A percentile compares a stretch with the other conserved stretches of the same genome.
Conservation (phyloP, 805 yeast genomes). For the Monosporozyma servazzii region DNA sequence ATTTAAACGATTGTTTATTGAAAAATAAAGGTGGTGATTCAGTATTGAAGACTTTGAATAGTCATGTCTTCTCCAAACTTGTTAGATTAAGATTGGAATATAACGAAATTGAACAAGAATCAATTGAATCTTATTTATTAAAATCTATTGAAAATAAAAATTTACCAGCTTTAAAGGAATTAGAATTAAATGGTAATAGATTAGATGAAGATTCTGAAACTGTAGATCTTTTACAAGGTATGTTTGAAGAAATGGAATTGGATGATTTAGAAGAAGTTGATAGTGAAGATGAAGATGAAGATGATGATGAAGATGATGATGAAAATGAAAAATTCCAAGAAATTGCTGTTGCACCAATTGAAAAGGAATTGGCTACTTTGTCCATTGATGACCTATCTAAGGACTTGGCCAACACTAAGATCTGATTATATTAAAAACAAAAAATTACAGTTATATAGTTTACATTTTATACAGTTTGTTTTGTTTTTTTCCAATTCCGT, state of each 20-base stretch:
- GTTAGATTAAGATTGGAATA: conserved; percentile 67
- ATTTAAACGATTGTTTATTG: conserved; percentile 81
- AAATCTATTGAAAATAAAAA: conserved; percentile 43
- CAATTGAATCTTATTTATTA: conserved; percentile 45
- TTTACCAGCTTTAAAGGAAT: conserved; percentile 48
- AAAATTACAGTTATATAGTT: no score
- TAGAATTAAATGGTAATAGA: conserved; percentile 90
- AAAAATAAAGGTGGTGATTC: conserved; percentile 65
- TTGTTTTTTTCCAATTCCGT: background rate
- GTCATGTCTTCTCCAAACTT: conserved; percentile 36
- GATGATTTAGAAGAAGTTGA: conserved; percentile 87
- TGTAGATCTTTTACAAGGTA: conserved; percentile 48
- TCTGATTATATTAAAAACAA: conserved; percentile 18
- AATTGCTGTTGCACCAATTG: conserved; percentile 35
- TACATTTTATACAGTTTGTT: no score
- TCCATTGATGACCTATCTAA: conserved; percentile 40
- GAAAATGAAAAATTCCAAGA: conserved; percentile 40
- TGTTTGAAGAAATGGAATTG: conserved; percentile 81
- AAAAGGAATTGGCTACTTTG: conserved; percentile 36
- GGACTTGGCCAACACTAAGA: conserved; percentile 47
- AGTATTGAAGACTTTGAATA: conserved; percentile 41
- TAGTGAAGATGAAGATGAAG: conserved; percentile 44
- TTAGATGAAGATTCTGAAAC: conserved; percentile 80
- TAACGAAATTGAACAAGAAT: conserved; percentile 68
- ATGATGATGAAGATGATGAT: conserved; percentile 32